These are phyloP conservation scores for Nitzschia inconspicua DNA, from an alignment of 108 stramenopile genomes.

Conservation along the genomic window DNA sequence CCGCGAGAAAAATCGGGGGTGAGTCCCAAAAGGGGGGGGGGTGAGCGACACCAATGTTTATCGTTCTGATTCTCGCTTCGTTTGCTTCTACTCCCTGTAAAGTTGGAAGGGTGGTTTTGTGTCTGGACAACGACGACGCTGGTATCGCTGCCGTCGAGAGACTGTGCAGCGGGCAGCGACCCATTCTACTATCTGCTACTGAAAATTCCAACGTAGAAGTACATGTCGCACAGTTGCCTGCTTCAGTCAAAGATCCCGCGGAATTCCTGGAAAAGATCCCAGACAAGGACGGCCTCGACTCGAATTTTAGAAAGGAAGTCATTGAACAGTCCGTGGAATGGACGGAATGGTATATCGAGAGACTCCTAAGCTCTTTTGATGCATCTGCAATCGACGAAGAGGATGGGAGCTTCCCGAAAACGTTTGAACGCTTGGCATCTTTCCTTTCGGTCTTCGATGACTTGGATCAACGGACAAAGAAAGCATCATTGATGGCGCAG, in stretches of 20 bases:
- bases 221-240: conserved; percentile 63
- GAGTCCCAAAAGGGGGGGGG: too few relatives aligned
- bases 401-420: conserved; percentile 31
- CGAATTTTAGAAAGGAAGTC: conserved; percentile 39
- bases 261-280: conserved; percentile 60
- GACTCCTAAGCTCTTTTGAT: conserved; percentile 45
- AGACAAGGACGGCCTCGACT: conserved; percentile 24
- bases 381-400: conserved; percentile 17
- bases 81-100: background rate
- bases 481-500: conserved; percentile 39
- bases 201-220: conserved; percentile 51
- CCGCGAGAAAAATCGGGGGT: conserved; percentile 38
- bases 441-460: conserved; percentile 51
- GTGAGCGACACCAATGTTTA: background rate
- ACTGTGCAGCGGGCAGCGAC: conserved; percentile 44
- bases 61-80: background rate
- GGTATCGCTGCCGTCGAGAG: conserved; percentile 77
- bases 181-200: conserved; percentile 39
- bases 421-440: conserved; percentile 58
- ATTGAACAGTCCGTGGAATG: conserved; percentile 51
- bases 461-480: conserved; percentile 53
- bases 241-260: conserved; percentile 75
- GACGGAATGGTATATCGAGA: conserved; percentile 66
- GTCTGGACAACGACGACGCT: conserved; percentile 88
- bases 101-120: conserved; percentile 62